Evolutionary conservation across 176 grass and related monocot species (phyloP).

Genomic region (Sorghum bicolor): Sorghum_bicolor_NCBIv3 NC_012879.2:52074001-52074500

Average conservation of each 20-base stretch:
- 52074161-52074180: neutral
- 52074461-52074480: neutral
- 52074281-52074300: neutral
- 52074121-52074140: constrained; percentile 5
- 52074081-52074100: neutral
- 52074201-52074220: neutral
- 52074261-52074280: neutral
- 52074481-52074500: neutral
- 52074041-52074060: constrained; percentile 21
- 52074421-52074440: neutral
- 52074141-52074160: neutral
- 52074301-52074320: neutral
- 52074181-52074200: neutral
- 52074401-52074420: neutral
- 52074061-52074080: neutral
- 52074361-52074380: neutral
- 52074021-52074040: neutral
- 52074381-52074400: neutral
- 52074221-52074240: neutral
- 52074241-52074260: neutral
- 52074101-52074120: neutral
- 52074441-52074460: neutral
- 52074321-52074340: neutral
- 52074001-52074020: too few species aligned
- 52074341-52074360: neutral